Conservation (phyloP, 768 basidiomycete genomes). For the Sistotremastrum niveocremeum region DNA sequence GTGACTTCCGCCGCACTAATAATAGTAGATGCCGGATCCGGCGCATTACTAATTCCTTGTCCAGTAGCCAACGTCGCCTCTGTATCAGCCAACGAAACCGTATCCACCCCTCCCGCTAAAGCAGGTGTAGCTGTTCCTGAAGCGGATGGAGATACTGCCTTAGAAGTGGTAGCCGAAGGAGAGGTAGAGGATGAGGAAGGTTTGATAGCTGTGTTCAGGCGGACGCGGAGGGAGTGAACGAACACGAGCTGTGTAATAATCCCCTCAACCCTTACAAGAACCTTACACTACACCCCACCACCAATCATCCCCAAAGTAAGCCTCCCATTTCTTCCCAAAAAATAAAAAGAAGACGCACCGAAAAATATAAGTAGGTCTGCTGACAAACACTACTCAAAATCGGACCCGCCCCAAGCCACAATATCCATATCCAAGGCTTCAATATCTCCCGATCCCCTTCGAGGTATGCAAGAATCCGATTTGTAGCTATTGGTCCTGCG, state of each 20-base stretch:
- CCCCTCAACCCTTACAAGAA: conserved; percentile 35
- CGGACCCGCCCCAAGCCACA: conserved; percentile 20
- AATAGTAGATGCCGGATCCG: too few species aligned
- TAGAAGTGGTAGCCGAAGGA: conserved; percentile 11
- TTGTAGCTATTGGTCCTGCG: too few species aligned
- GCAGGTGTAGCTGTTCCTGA: conserved; percentile 1
- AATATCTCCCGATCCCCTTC: conserved; percentile 21
- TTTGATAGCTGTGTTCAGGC: conserved; percentile 32
- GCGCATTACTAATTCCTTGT: too few species aligned
- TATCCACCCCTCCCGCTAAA: too few species aligned
- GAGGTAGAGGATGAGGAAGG: conserved; percentile 5
- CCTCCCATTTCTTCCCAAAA: too few species aligned
- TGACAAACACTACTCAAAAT: conserved; percentile 22
- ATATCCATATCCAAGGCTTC: conserved; percentile 38
- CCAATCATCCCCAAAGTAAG: too few species aligned
- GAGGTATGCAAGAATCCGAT: too few species aligned
- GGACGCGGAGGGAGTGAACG: conserved; percentile 46
- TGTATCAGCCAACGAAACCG: too few species aligned
- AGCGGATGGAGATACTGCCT: conserved; percentile 11
- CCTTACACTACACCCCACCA: too few species aligned
- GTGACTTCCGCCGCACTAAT: too few species aligned
- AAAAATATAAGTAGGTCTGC: conserved; percentile 28
- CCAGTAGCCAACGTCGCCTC: too few species aligned
- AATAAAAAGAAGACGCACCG: too few species aligned
- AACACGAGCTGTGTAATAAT: conserved; percentile 43